Base-by-base conservation (phyloP, 2,329 filamentous ascomycete genomes). In the Aspergillus texensis region DNA sequence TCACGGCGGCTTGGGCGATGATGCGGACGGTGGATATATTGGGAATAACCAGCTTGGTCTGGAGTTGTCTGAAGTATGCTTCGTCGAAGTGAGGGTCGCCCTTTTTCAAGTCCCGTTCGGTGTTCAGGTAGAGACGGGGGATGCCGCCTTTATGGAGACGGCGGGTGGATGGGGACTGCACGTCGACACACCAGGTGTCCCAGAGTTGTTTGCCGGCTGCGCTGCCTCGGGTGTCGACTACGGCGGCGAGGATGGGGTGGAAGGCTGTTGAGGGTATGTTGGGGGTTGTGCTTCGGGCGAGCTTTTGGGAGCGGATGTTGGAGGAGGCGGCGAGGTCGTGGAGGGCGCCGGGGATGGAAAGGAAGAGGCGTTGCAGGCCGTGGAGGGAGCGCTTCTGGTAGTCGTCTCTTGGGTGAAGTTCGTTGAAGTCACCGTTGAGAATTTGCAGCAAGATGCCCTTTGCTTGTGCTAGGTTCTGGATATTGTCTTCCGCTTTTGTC, bases 171-270 rank as follows among this genome's bases (percentile, higher is more conserved):
- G 70, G 66, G 11, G 70, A 69, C 6, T 58, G 60, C 24, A 70
- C 70, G 48, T 75, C 70, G 39, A 77, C 66, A 58, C 81, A 84
- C 80, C 85, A 88, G 41, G 72, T 74, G 11, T 82, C 72, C 61
- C 85, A 83, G 39, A 88, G 67, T 4, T 69, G 74, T 62, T 77
- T 81, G 62, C 84, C 88, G 39, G 77, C 77, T 11, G 66, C 61
- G 62, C 80, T 83, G 60, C 83, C 84, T 54, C 82, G 80, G 0
- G 77, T 77, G 32, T 83, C 79, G 3, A 85, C 81, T 10, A 88
- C 77, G n/a, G 83, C 85, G 50, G 81, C 77, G 8, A 91, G 82
- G 8, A 88, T 65, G 21, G 71, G 69, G 64, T 87, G 83, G 78
- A 88, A 87, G 6, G 82, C 74, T 3, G 72, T 70, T 0, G 78